Evolutionary conservation across 148 eudicot species (phyloP), one percentile per base, ranked within the genome.

Genomic region (Drosera capensis): DNA sequence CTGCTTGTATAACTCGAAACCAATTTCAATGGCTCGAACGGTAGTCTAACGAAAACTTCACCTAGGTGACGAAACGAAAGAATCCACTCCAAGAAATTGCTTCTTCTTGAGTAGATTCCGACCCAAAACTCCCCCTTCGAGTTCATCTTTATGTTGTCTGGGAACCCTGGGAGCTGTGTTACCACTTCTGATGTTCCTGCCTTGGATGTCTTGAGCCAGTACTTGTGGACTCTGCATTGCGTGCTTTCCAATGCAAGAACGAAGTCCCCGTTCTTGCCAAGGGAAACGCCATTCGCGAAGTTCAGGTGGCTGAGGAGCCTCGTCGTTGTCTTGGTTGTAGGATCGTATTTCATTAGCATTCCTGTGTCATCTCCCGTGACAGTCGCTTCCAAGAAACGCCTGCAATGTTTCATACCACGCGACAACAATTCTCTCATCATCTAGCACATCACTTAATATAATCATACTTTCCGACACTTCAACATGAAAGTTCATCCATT

Each of bases 261-360:
- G n/a, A n/a, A n/a, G 8, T 58, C 59, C 0, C 70, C 56, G 7
- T 77, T 48, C 38, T 71, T 48, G 77, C 71, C 69, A 15, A 88
- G 23, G 37, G 84, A 58, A 0, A 88, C 92, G 23, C 97, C 97
- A 45, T 88, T 88, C 21, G 97, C 84, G 28, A 80, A 88, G 34
- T 57, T 45, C 19, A 88, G 68, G 41, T 73, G 67, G 51, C 56
- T 22, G 1, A 75, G 51, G 7, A 88, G 63, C 8, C 59, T 51
- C 5, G 59, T 68, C 17, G 64, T 56, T 71, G 67, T 65, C 20
- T 76, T 71, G 36, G 51, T 65, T 36, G 31, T 0, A 5, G 71
- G 72, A 25, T 88, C 67, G 57, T 67, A 88, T 64, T 60, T 64
- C 60, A 83, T 62, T 31, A 88, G 55, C 36, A 81, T 74, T 42